Evolutionary conservation across 371 early-diverging fungal species (phyloP).

Genomic region (Mortierella sp.): DNA sequence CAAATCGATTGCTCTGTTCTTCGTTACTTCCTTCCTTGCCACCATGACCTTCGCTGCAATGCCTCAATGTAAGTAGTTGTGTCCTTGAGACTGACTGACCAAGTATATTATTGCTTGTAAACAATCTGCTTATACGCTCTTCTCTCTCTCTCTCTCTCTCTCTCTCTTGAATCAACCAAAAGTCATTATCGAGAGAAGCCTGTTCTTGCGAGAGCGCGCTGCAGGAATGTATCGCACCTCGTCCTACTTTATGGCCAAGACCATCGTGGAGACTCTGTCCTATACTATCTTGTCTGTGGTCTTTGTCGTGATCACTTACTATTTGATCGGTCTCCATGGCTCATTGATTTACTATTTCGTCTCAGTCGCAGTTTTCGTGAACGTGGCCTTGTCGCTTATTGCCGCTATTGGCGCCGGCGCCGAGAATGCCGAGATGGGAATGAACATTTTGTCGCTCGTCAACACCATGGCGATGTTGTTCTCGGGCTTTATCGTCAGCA

Average conservation of each 20-base stretch:
- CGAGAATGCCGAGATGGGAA: slow-evolving; percentile 50
- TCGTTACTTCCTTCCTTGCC: slow-evolving; percentile 53
- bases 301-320: slow-evolving; percentile 53
- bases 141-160: background rate
- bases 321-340: slow-evolving; percentile 45
- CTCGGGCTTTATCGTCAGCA: slow-evolving; percentile 50
- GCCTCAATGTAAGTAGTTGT: slow-evolving; percentile 47
- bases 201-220: slow-evolving; percentile 51
- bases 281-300: slow-evolving; percentile 46
- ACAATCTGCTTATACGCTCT: background rate
- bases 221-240: slow-evolving; percentile 55
- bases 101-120: background rate
- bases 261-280: slow-evolving; percentile 53
- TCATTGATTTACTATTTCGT: slow-evolving; percentile 50
- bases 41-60: slow-evolving; percentile 49
- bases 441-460: slow-evolving; percentile 44
- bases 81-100: background rate
- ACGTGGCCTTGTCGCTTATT: slow-evolving; percentile 50
- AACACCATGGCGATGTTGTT: slow-evolving; percentile 59
- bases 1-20: slow-evolving; percentile 52
- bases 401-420: slow-evolving; percentile 55
- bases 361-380: slow-evolving; percentile 47
- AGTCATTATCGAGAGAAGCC: slow-evolving; percentile 54
- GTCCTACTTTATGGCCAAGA: slow-evolving; percentile 52
- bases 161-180: background rate